Evolutionary conservation across 2,329 filamentous ascomycete genomes (phyloP).

Genomic region (Colletotrichum eleusines): DNA sequence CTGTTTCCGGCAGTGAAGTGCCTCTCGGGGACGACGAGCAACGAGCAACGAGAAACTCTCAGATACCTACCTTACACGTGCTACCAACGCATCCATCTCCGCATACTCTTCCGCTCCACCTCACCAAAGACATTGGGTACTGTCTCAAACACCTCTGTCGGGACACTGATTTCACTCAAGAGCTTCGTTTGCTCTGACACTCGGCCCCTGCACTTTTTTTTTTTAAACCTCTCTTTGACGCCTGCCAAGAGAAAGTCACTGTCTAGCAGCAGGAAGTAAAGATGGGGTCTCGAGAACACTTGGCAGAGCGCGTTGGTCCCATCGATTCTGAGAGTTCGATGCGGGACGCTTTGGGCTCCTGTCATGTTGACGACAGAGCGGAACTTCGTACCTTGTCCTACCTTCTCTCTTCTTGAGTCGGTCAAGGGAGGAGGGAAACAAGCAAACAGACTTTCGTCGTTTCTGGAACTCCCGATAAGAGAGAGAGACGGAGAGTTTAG

Average conservation of each 20-base stretch:
- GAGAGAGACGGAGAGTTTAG: slow-evolving; percentile 1
- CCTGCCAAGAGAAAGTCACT: slow-evolving; percentile 13
- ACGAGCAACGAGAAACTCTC: neutral
- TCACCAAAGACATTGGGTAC: neutral
- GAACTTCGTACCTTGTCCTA: neutral
- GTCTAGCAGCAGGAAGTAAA: neutral
- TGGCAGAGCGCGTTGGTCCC: neutral
- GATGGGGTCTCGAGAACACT: neutral
- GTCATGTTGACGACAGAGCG: neutral
- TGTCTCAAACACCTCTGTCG: neutral
- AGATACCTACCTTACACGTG: neutral
- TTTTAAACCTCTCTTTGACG: slow-evolving; percentile 13
- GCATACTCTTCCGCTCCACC: neutral
- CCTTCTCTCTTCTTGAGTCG: neutral
- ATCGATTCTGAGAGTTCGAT: neutral
- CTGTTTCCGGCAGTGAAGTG: too few species aligned
- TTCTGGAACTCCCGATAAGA: neutral
- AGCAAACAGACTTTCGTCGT: neutral
- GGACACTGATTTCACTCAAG: neutral
- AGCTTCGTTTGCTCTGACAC: neutral
- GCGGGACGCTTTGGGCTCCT: slow-evolving; percentile 1
- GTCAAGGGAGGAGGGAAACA: neutral
- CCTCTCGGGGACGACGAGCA: neutral
- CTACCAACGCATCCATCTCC: neutral
- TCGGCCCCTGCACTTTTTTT: slow-evolving; percentile 1